Base-by-base conservation (phyloP, 352 stramenopile genomes). In the Elongisporangium undulatum region DNA sequence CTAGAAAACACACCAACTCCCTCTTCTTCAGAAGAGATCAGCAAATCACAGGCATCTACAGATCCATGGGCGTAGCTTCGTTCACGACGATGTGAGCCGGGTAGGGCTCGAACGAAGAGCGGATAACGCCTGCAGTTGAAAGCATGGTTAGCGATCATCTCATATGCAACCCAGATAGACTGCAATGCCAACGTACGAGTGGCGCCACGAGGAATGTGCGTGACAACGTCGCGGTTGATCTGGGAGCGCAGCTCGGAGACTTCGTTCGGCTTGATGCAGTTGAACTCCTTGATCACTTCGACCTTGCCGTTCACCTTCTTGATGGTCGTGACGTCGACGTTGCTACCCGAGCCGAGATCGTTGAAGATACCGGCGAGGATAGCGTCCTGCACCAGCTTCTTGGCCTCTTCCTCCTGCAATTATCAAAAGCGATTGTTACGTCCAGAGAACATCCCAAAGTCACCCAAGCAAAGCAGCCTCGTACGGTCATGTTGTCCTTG, bases 291-390 rank as follows among this genome's bases (percentile, higher is more conserved):
- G 57, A 92, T 73, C 38, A 92, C 85, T 66, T 92, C 80, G 24
- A 92, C 83, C 55, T 87, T 80, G 85, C 76, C 69, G 61, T 93
- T 77, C 67, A 91, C 75, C 57, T 77, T 92, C 63, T 97, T 91
- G 74, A 99, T 98, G 39, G 98, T 92, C 63, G 88, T 98, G 49
- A 98, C 72, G 68, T 99, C 96, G 49, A 98, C 93, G 81, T 99
- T 99, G 68, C 78, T 97, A 24, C 97, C 97, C 53, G 86, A 98
- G 51, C 97, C 97, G 39, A 99, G 75, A 76, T 99, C 97, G 77
- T 99, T 99, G 73, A 98, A 99, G 64, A 99, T 91, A 75, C 97
- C 97, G 0, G 97, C 95, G 19, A 97, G 65, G 65, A 99, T 99
- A 9, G 96, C 92, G 21, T 98, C 77, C 64, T 98, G 86, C 45